Base-by-base conservation (phyloP, 768 basidiomycete genomes). In the Tulasnella calospora region DNA sequence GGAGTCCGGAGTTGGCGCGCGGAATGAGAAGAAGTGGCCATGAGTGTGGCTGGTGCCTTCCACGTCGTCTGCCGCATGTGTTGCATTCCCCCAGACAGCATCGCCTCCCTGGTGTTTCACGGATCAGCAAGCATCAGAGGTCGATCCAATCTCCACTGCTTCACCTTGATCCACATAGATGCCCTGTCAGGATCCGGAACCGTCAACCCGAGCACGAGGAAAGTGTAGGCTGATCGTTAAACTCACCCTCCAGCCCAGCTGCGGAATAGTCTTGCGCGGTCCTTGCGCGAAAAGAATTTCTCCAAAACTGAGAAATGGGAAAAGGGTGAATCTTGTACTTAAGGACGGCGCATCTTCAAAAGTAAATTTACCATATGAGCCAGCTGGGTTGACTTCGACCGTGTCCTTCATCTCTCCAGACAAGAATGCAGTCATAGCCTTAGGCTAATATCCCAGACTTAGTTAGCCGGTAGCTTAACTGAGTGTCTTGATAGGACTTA, bases 381-480 rank as follows among this genome's bases (percentile, higher is more conserved):
- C 94, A 19, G 91, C 92, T 19, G 92, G 92, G 82, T 92, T 90
- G 85, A 96, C 88, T 82, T 94, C 90, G 6, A 95, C 94, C 0
- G 95, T 96, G 81, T 97, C 94, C 83, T 92, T 92, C 91, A 98
- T 98, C 85, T 99, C 97, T 15, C 97, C 97, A 0, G 94, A 95
- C 55, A 98, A 86, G 83, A 98, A 94, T 0, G 98, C 96, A 0
- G 96, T 85, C 94, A 98, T 96, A 0, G 96, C 93, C 86, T 98
- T 99, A 1, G 94, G 88, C 94, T 94, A 51, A 21, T 33, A 44
- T 41, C 77, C 17, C 33, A 4, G 13, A 6, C 35, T 44, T 9
- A 44, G 30, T 40, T 17, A 73, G 72, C 5, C 3, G 12, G 15
- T 73, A 30, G 40, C 9, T 40, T 30, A 30, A 3, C n/a, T 27